Conservation (phyloP, 352 stramenopile species). For the Pythium apleroticum region DNA sequence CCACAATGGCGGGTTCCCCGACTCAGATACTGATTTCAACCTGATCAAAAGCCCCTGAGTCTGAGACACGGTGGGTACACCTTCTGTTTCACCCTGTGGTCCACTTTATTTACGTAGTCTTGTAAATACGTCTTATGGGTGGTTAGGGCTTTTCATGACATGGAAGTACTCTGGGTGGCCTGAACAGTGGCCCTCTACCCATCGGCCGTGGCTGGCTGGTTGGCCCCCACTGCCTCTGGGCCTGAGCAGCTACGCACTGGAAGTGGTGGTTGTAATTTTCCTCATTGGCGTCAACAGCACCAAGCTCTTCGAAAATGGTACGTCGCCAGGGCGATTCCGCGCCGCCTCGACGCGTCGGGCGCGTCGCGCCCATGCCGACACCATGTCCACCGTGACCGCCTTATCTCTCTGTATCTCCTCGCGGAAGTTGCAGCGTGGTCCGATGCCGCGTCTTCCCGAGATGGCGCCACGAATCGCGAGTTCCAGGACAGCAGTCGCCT, state of each 20-base stretch:
- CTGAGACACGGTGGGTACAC: not conserved
- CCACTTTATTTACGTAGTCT: constrained; percentile 6
- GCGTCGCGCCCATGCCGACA: not conserved
- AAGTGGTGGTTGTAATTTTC: constrained; percentile 33
- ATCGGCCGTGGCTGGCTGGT: constrained; percentile 22
- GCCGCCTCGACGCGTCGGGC: not conserved
- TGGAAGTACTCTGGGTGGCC: constrained; percentile 1
- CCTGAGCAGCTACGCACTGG: constrained; percentile 15
- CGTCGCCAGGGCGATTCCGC: constrained; percentile 13
- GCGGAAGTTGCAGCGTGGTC: not conserved
- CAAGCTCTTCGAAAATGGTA: constrained; percentile 37
- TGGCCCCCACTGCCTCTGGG: constrained; percentile 9
- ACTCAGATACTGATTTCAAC: constrained; percentile 9
- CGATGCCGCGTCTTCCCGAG: not conserved
- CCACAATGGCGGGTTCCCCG: not conserved
- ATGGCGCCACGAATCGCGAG: not conserved
- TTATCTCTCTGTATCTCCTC: not conserved
- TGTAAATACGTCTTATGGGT: constrained; percentile 15
- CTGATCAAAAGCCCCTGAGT: constrained; percentile 17
- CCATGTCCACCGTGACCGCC: not conserved
- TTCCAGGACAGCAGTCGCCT: not conserved
- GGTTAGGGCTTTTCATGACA: not conserved
- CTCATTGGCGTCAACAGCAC: constrained; percentile 34
- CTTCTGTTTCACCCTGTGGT: constrained; percentile 2
- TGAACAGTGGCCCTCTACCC: constrained; percentile 7